phyloP scores from a whole-genome alignment of 495 filamentous ascomycete species.

The Lichenothelia convexa region DNA sequence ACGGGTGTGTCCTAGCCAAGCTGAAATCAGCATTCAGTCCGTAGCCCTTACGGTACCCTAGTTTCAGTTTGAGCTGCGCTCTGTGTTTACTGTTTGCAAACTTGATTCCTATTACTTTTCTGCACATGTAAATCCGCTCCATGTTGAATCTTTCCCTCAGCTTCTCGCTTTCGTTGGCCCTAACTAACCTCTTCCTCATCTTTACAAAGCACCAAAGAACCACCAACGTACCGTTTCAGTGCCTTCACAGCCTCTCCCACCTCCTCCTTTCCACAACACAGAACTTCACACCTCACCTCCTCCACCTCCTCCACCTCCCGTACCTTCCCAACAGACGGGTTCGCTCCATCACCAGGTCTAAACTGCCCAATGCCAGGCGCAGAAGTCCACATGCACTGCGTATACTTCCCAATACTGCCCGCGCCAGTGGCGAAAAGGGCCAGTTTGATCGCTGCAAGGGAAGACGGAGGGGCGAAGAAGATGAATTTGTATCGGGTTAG shows the following conservation, averaged over 20 bases:
- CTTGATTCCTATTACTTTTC: too few species aligned
- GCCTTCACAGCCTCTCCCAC: slow-evolving; percentile 35
- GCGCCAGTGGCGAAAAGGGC: slow-evolving; percentile 48
- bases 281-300: slow-evolving; percentile 33
- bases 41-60: too few species aligned
- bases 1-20: slow-evolving; percentile 61
- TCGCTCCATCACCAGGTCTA: slow-evolving; percentile 33
- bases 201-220: background rate
- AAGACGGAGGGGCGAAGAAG: slow-evolving; percentile 34
- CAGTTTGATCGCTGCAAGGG: slow-evolving; percentile 32
- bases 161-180: too few species aligned
- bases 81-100: too few species aligned
- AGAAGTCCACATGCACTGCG: slow-evolving; percentile 40
- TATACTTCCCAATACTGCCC: slow-evolving; percentile 43
- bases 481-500: slow-evolving; percentile 38
- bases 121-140: too few species aligned
- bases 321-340: slow-evolving; percentile 37
- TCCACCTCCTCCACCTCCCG: slow-evolving; percentile 32
- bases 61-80: too few species aligned
- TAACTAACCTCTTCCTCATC: background rate
- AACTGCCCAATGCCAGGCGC: slow-evolving; percentile 41
- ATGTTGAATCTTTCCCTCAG: too few species aligned
- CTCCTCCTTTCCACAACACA: slow-evolving; percentile 32
- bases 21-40: too few species aligned
- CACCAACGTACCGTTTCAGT: slow-evolving; percentile 38